Base-by-base conservation (phyloP, 2,329 filamentous ascomycete genomes). In the Alternaria metachromatica region DNA sequence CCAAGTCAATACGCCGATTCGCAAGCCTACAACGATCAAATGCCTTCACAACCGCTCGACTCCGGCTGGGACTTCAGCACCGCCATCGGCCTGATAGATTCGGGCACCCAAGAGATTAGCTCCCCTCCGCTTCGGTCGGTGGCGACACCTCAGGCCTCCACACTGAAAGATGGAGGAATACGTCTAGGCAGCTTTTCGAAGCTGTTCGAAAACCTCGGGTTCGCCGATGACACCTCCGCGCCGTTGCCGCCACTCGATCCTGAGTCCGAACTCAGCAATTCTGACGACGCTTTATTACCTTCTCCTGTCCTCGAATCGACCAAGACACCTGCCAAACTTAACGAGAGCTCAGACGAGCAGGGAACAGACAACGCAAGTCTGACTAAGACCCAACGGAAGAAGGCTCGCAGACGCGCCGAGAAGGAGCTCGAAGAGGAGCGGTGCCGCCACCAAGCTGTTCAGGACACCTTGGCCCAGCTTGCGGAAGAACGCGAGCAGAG, bases 61-160 rank as follows among this genome's bases (percentile, higher is more conserved):
- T 78, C 78, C 59, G 75, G 80, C 46, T 85, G 83, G 83, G 82
- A 83, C 71, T 82, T 85, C 58, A 78, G 81, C 61, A 76, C 81
- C n/a, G 82, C 81, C 43, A 75, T 83, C 58, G 78, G 82, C 41
- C 76, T 85, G 41, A 78, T 83, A 68, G 74, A 73, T 41, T 73
- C 71, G 20, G 69, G 74, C 53, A 59, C 64, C 37, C 67, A 72
- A 43, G 58, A 73, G 46, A 60, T 71, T 25, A 64, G 65, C 15
- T 74, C 73, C 9, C 72, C 73, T 9, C 60, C 64, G 51, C 65
- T 72, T 26, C 62, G 60, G 18, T 54, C 59, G 45, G 26, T 51
- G 33, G 58, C 62, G 55, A 66, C 55, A 41, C 53, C 53, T 41
- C 63, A 49, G 15, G 48, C 56, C 49, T 62, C 59, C 13, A 58